A percentile compares a stretch with the other conserved stretches of the same genome.
Evolutionary conservation across 306 rosid species (phyloP).

Genomic region (Cicer arietinum): DNA sequence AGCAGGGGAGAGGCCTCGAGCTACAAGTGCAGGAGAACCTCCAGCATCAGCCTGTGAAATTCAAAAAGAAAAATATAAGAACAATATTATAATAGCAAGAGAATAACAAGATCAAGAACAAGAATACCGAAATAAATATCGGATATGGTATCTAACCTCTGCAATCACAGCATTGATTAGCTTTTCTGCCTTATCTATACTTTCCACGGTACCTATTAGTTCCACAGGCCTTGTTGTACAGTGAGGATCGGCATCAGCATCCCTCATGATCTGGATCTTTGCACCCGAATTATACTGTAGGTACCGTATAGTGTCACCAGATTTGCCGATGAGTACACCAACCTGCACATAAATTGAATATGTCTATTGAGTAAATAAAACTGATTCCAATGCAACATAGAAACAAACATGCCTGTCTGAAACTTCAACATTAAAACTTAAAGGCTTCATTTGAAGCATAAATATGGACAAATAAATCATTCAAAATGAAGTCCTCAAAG

Average conservation of each 20-base stretch:
- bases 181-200: conserved; percentile 86
- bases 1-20: conserved; percentile 82
- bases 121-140: neutral
- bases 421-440: neutral
- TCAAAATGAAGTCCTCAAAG: neutral
- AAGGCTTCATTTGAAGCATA: neutral
- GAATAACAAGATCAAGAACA: neutral
- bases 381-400: neutral
- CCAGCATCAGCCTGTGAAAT: conserved; percentile 95
- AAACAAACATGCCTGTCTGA: neutral
- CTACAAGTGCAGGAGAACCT: conserved; percentile 95
- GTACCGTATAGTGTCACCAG: conserved; percentile 92
- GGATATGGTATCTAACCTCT: conserved; percentile 58
- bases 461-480: neutral
- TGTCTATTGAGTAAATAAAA: conserved; percentile 22
- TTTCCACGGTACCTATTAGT: conserved; percentile 76
- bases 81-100: neutral
- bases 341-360: conserved; percentile 62
- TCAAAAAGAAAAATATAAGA: conserved; percentile 34
- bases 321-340: conserved; percentile 98
- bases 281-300: conserved; percentile 95
- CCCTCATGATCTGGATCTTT: conserved; percentile 92
- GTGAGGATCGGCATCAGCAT: conserved; percentile 80
- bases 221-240: conserved; percentile 80
- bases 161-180: conserved; percentile 90